Conservation (phyloP, 371 early-diverging fungal species). For the Smittium culicis region DNA sequence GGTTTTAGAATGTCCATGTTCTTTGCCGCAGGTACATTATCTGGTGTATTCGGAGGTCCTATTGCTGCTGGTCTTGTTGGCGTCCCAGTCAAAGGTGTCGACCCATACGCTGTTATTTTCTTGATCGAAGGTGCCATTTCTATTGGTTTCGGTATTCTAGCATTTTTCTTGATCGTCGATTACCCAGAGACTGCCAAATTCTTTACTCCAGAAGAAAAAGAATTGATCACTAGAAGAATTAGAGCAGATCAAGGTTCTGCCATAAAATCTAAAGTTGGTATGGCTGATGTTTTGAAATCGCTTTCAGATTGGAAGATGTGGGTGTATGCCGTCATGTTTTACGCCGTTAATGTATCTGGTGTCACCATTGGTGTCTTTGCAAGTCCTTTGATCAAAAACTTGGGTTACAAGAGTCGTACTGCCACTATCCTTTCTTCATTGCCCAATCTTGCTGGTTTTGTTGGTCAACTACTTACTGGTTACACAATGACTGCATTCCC, state of each 20-base stretch:
- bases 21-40: slow-evolving; percentile 28
- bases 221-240: slow-evolving; percentile 39
- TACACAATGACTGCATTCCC: slow-evolving; percentile 8
- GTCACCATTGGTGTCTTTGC: slow-evolving; percentile 9
- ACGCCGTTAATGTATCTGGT: neutral
- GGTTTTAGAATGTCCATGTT: slow-evolving; percentile 28
- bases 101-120: slow-evolving; percentile 37
- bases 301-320: slow-evolving; percentile 17
- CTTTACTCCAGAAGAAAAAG: slow-evolving; percentile 40
- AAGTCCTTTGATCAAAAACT: slow-evolving; percentile 6
- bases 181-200: slow-evolving; percentile 50
- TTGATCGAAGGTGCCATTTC: slow-evolving; percentile 60
- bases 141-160: slow-evolving; percentile 38
- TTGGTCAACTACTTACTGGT: slow-evolving; percentile 10
- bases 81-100: slow-evolving; percentile 27
- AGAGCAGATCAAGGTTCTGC: slow-evolving; percentile 20
- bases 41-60: slow-evolving; percentile 44
- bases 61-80: slow-evolving; percentile 41
- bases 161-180: slow-evolving; percentile 50
- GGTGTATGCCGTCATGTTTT: slow-evolving; percentile 14
- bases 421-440: slow-evolving; percentile 9
- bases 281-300: slow-evolving; percentile 16
- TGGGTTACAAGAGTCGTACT: slow-evolving; percentile 8
- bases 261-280: slow-evolving; percentile 12
- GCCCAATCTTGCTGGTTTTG: slow-evolving; percentile 10